These are phyloP conservation scores for Pythium sp. DNA, from an alignment of 352 stramenopile species.

Conservation along the genomic window DNA sequence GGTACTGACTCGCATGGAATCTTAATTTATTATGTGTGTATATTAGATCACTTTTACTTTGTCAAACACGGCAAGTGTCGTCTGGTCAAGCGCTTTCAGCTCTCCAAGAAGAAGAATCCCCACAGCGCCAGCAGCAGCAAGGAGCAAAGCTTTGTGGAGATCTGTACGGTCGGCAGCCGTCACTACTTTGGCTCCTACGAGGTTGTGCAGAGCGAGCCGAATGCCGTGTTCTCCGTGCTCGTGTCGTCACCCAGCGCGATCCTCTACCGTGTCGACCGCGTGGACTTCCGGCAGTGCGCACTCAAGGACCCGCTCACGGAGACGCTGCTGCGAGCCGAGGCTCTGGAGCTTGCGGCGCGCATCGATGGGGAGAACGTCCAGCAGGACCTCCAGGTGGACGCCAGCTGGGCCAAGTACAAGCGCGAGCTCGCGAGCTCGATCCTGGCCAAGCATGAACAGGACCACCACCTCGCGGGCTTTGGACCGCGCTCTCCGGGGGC, in stretches of 20 bases:
- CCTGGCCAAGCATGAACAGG: conserved; percentile 31
- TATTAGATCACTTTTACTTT: conserved; percentile 57
- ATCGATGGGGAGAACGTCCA: conserved; percentile 40
- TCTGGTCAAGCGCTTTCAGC: conserved; percentile 51
- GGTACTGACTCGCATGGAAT: not conserved
- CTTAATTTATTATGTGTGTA: not conserved
- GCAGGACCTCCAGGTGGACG: conserved; percentile 44
- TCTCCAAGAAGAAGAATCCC: not conserved
- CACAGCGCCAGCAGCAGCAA: not conserved
- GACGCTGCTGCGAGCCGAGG: conserved; percentile 42
- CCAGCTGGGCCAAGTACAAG: conserved; percentile 55
- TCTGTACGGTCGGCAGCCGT: conserved; percentile 47
- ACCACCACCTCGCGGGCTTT: conserved; percentile 35
- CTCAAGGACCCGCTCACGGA: conserved; percentile 55
- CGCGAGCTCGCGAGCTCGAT: conserved; percentile 36
- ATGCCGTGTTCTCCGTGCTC: conserved; percentile 55
- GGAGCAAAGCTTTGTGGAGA: conserved; percentile 46
- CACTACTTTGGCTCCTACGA: conserved; percentile 71
- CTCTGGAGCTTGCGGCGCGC: conserved; percentile 32
- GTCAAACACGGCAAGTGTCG: conserved; percentile 64
- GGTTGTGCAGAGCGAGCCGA: conserved; percentile 29
- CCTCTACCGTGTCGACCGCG: conserved; percentile 65
- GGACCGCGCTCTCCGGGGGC: conserved; percentile 29
- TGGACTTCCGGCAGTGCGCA: conserved; percentile 62
- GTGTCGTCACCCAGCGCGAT: conserved; percentile 56